Evolutionary conservation across 768 basidiomycete species (phyloP).

Genomic region (Pisolithus microcarpus): DNA sequence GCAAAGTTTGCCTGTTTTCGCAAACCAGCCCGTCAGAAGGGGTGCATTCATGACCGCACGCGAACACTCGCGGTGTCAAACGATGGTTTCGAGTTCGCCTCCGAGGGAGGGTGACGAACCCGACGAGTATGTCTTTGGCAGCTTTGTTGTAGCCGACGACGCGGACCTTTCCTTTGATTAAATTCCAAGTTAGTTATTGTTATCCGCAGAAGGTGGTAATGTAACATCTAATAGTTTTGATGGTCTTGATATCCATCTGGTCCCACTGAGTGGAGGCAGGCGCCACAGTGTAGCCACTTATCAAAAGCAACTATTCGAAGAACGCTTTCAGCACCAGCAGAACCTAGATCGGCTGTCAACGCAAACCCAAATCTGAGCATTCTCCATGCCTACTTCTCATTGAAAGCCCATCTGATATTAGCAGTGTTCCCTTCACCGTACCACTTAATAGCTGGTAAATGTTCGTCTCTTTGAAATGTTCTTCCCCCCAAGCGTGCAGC

Average conservation of each 20-base stretch:
- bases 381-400: constrained; percentile 35
- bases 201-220: too few species aligned
- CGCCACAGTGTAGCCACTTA: too few species aligned
- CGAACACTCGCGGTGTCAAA: constrained; percentile 26
- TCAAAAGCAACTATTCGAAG: too few species aligned
- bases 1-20: constrained; percentile 46
- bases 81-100: constrained; percentile 55
- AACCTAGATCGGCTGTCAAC: constrained; percentile 23
- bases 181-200: background rate
- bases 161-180: constrained; percentile 50
- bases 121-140: constrained; percentile 66
- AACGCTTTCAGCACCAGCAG: constrained; percentile 31
- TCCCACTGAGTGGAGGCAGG: too few species aligned
- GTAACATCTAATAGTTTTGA: too few species aligned
- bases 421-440: constrained; percentile 34
- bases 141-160: constrained; percentile 78
- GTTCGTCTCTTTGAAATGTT: constrained; percentile 29
- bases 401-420: constrained; percentile 39
- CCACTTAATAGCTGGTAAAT: constrained; percentile 43
- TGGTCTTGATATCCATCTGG: too few species aligned
- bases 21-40: constrained; percentile 39
- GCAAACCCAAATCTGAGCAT: background rate
- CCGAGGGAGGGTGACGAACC: constrained; percentile 40
- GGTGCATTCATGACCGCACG: constrained; percentile 32
- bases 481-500: constrained; percentile 26